Percentiles rank a stretch among this genome's conserved stretches.
Conservation (phyloP, 257 asterid genomes). For the Solanum chmielewskii region DNA sequence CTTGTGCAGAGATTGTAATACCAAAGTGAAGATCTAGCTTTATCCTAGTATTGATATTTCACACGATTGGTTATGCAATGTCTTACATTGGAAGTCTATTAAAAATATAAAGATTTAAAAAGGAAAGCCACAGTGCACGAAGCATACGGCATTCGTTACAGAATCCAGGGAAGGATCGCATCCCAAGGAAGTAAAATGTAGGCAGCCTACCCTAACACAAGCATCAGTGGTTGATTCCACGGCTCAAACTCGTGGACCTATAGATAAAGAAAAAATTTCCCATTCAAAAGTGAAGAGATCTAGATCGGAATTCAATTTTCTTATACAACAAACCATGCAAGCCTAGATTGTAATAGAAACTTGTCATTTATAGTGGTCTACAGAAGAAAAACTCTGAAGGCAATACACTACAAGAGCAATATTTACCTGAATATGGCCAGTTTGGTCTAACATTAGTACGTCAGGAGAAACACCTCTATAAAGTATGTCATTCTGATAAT, state of each 20-base stretch:
- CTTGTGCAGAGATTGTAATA: not conserved
- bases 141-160: not conserved
- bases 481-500: conserved; percentile 55
- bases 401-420: not conserved
- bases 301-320: not conserved
- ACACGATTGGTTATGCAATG: not conserved
- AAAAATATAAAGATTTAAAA: not conserved
- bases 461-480: conserved; percentile 87
- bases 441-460: conserved; percentile 58
- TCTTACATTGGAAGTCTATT: not conserved
- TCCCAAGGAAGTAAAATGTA: not conserved
- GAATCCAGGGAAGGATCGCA: not conserved
- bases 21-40: not conserved
- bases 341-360: not conserved
- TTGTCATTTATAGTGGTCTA: not conserved
- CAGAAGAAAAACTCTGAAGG: not conserved
- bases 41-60: not conserved
- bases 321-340: not conserved
- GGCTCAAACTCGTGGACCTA: not conserved
- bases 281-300: not conserved
- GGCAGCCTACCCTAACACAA: not conserved
- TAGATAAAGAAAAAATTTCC: not conserved
- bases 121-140: not conserved
- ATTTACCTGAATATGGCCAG: conserved; percentile 74
- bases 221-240: not conserved